Conservation (phyloP, 306 rosid genomes). For the Castanea sativa region DNA sequence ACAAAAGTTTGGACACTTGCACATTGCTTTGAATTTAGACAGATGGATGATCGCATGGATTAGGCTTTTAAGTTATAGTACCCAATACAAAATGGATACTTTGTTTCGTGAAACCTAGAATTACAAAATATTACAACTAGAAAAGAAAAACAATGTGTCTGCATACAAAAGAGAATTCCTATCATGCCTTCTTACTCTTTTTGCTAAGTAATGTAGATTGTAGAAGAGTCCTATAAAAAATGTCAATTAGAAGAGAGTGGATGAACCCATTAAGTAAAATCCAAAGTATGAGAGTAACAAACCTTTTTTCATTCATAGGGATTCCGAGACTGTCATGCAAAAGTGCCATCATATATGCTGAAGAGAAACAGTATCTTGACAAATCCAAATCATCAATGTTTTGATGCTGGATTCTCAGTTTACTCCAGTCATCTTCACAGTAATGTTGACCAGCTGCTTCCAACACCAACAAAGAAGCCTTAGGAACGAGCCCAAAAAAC, state of each 20-base stretch:
- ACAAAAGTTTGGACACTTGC: not conserved
- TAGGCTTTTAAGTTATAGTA: not conserved
- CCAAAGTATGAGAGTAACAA: not conserved
- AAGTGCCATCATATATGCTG: slow-evolving; percentile 47
- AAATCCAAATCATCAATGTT: slow-evolving; percentile 39
- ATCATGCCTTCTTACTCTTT: too few species aligned
- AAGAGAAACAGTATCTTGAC: slow-evolving; percentile 49
- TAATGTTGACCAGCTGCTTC: slow-evolving; percentile 45
- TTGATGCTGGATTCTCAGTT: slow-evolving; percentile 33
- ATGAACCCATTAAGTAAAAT: too few species aligned
- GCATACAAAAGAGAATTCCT: not conserved
- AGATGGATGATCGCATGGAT: not conserved
- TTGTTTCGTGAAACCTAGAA: not conserved
- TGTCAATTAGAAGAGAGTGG: too few species aligned
- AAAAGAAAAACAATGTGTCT: slow-evolving; percentile 1
- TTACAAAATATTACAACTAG: not conserved
- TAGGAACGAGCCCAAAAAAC: slow-evolving; percentile 49
- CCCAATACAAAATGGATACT: not conserved
- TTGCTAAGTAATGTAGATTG: too few species aligned
- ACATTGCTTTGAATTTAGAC: not conserved
- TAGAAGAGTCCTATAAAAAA: too few species aligned
- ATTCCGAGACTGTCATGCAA: slow-evolving; percentile 45
- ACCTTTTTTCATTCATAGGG: slow-evolving; percentile 46
- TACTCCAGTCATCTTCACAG: slow-evolving; percentile 50
- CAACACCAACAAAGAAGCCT: slow-evolving; percentile 38